phyloP scores from a whole-genome alignment of 2,329 filamentous ascomycete species.

The Phaeomoniella chlamydospora region DNA sequence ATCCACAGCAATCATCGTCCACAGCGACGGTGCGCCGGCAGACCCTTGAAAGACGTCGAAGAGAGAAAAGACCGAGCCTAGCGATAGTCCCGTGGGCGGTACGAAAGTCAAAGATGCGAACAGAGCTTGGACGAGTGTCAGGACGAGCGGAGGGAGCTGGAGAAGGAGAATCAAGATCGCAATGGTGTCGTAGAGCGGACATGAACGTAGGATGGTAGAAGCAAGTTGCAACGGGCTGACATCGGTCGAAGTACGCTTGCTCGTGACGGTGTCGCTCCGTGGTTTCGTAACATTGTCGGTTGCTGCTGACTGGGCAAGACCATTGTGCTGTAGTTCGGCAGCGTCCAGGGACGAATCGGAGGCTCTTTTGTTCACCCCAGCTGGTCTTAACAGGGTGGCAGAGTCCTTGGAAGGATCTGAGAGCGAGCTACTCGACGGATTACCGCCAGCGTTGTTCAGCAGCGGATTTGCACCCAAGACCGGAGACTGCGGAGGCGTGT shows the following conservation, averaged over 20 bases:
- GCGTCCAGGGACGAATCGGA: background rate
- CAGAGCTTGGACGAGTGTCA: constrained; percentile 79
- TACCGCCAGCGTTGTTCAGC: background rate
- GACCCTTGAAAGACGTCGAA: constrained; percentile 85
- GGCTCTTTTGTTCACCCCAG: background rate
- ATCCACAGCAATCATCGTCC: constrained; percentile 74
- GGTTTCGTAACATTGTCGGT: background rate
- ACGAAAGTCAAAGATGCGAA: constrained; percentile 91
- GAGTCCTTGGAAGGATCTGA: constrained; percentile 15
- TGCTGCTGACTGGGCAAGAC: background rate
- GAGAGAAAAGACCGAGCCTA: constrained; percentile 61
- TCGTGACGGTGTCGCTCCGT: constrained; percentile 53
- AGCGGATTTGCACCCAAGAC: background rate
- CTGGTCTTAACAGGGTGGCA: constrained; percentile 7
- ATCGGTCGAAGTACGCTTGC: constrained; percentile 54
- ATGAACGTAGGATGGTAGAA: constrained; percentile 75
- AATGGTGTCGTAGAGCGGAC: constrained; percentile 86
- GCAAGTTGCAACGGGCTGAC: constrained; percentile 63
- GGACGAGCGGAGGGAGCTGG: constrained; percentile 74
- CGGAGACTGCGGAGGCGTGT: constrained; percentile 8
- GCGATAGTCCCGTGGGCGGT: constrained; percentile 63
- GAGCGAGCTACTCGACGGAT: no score
- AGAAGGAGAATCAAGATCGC: constrained; percentile 93
- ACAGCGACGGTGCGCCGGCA: constrained; percentile 70
- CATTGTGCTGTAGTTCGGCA: background rate